These are phyloP conservation scores for Pleurotus citrinopileatus DNA, from an alignment of 768 basidiomycete species.

Conservation along the genomic window DNA sequence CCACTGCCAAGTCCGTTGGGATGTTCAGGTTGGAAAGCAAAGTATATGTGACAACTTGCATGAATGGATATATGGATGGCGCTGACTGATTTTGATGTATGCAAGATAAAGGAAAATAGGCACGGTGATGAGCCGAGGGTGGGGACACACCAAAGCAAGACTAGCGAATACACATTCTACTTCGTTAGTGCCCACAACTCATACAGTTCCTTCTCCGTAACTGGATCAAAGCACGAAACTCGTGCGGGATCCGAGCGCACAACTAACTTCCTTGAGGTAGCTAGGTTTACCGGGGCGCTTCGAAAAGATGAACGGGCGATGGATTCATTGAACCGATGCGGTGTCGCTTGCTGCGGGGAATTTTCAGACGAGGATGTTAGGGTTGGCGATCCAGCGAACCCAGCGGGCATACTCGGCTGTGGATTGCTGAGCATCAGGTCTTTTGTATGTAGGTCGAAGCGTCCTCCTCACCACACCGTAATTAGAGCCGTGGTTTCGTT, in stretches of 20 bases:
- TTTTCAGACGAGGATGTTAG: constrained; percentile 32
- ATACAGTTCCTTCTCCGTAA: constrained; percentile 70
- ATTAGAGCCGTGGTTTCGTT: background rate
- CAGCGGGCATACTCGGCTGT: constrained; percentile 1
- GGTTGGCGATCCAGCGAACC: constrained; percentile 24
- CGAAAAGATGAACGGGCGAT: constrained; percentile 29
- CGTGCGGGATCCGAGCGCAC: constrained; percentile 68
- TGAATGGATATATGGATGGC: too few species aligned
- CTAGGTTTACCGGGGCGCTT: constrained; percentile 10
- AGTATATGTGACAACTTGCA: too few species aligned
- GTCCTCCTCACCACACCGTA: background rate
- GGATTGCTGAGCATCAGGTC: too few species aligned
- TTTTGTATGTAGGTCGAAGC: too few species aligned
- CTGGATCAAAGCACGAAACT: constrained; percentile 69
- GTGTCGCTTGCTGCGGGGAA: constrained; percentile 18
- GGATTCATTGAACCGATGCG: constrained; percentile 21
- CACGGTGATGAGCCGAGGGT: background rate
- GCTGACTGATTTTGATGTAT: too few species aligned
- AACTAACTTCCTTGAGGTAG: constrained; percentile 30
- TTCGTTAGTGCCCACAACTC: constrained; percentile 68
- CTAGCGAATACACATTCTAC: constrained; percentile 15
- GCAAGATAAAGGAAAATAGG: background rate
- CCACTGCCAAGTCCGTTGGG: background rate
- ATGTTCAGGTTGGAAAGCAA: background rate
- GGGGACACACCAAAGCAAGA: background rate